Evolutionary conservation across 345 rosid genomes (phyloP), one percentile per base, ranked within the genome.

Genomic region (Heritiera littoralis): DNA sequence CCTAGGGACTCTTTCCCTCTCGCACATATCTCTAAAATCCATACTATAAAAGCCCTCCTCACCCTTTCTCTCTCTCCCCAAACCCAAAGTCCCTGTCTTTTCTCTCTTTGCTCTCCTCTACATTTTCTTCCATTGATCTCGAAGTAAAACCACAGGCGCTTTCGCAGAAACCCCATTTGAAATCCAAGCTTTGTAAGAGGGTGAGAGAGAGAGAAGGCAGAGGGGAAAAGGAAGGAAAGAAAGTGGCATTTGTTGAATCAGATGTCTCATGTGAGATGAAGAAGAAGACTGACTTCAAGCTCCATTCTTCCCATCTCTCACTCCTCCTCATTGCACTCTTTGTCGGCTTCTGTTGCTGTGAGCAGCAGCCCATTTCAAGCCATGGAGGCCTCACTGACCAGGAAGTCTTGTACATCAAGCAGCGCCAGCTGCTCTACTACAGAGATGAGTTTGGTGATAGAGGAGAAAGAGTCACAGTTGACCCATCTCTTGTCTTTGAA

Each of bases 361-460:
- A 79, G 28, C 78, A 76, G 74, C 68, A 79, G 51, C 56, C 87
- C 7, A 8, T 87, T 75, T 72, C 89, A 18, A 78, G 77, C 84
- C 87, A 85, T 82, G 97, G 89, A 32, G 78, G 78, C 35, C 92
- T 95, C 84, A 84, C 89, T 1, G 89, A 86, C 45, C 87, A 85
- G 6, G 92, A 95, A 68, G 93, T 90, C 64, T 67, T 69, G 45
- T 89, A 82, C 85, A 90, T 95, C 86, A 86, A 78, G 82, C 90
- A 87, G 61, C 94, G 98, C 7, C 99, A 95, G 88, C 97, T 93
- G 32, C 98, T 93, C 58, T 95, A 90, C 86, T 92, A 92, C 93
- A 84, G 88, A 45, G 99, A 95, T 80, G 92, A 91, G 80, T 88
- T 85, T 82, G 97, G 93, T 9, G 98, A 95, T 84, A 86, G 97